These are phyloP conservation scores for Colletotrichum brevisporum DNA, from an alignment of 2,329 filamentous ascomycete species.

Conservation along the genomic window DNA sequence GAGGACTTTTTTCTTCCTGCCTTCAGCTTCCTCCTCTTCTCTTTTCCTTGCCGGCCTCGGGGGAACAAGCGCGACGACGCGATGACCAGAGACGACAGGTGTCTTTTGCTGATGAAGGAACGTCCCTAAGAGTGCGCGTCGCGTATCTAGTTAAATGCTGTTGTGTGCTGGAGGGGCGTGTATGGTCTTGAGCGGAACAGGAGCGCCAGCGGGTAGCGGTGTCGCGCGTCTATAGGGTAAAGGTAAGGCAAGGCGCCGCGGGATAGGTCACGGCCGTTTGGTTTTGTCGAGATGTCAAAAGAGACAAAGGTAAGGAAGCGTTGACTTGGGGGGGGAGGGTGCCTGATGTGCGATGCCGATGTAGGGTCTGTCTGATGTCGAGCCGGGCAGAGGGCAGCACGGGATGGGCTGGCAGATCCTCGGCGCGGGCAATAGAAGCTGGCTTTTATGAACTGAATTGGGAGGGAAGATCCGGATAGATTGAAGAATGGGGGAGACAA, in stretches of 20 bases:
- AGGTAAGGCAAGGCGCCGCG: conserved; percentile 14
- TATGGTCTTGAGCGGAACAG: conserved; percentile 8
- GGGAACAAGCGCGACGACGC: conserved; percentile 14
- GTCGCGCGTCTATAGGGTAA: conserved; percentile 25
- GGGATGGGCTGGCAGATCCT: conserved; percentile 39
- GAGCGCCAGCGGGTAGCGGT: conserved; percentile 23
- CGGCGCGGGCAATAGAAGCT: conserved; percentile 39
- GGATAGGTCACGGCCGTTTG: too few relatives aligned
- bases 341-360: conserved; percentile 38
- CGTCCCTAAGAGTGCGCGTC: background rate
- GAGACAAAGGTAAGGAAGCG: conserved; percentile 41
- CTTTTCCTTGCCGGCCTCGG: background rate
- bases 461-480: conserved; percentile 33
- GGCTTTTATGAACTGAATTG: conserved; percentile 41
- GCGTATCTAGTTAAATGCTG: background rate
- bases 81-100: background rate
- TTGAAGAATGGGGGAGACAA: conserved; percentile 38
- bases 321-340: conserved; percentile 38
- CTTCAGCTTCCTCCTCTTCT: background rate
- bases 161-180: conserved; percentile 10
- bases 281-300: conserved; percentile 23
- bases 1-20: conserved; percentile 10
- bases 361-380: conserved; percentile 41
- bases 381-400: conserved; percentile 38
- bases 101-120: background rate